Evolutionary conservation across 148 eudicot genomes (phyloP).

Genomic region (Persicaria tinctoria): DNA sequence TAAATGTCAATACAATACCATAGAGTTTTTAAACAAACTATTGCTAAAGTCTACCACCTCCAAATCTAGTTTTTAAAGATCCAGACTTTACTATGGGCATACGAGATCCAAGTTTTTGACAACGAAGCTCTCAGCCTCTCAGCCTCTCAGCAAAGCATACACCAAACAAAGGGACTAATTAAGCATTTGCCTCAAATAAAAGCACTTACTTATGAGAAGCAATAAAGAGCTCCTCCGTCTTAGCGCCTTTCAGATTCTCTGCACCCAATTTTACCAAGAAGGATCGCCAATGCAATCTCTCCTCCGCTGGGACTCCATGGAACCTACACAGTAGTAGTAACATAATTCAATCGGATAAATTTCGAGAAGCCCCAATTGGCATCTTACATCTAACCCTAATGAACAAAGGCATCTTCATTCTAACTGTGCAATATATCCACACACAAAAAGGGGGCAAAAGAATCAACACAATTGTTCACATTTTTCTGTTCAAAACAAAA

Average conservation of each 20-base stretch:
- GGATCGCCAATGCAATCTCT: conserved; percentile 95
- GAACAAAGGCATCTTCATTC: background rate
- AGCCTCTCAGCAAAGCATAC: background rate
- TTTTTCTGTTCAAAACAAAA: background rate
- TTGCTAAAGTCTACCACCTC: background rate
- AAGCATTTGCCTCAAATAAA: background rate
- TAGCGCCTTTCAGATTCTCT: conserved; percentile 90
- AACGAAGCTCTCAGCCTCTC: background rate
- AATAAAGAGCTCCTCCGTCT: conserved; percentile 91
- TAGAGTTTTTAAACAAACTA: background rate
- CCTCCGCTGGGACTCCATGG: conserved; percentile 96
- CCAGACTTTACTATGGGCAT: too few relatives aligned
- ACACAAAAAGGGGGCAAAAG: background rate
- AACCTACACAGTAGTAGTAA: conserved; percentile 39
- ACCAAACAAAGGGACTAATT: background rate
- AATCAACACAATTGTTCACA: background rate
- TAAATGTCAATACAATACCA: background rate
- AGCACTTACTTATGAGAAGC: conserved; percentile 89
- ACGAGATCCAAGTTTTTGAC: background rate
- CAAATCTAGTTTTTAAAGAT: background rate
- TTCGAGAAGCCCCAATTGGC: background rate
- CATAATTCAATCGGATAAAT: background rate
- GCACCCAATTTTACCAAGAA: conserved; percentile 90
- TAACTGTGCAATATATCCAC: background rate
- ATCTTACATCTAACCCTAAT: background rate